Evolutionary conservation across 2,329 filamentous ascomycete species (phyloP), one percentile per base, ranked within the genome.

Genomic region (Aspergillus sclerotialis): DNA sequence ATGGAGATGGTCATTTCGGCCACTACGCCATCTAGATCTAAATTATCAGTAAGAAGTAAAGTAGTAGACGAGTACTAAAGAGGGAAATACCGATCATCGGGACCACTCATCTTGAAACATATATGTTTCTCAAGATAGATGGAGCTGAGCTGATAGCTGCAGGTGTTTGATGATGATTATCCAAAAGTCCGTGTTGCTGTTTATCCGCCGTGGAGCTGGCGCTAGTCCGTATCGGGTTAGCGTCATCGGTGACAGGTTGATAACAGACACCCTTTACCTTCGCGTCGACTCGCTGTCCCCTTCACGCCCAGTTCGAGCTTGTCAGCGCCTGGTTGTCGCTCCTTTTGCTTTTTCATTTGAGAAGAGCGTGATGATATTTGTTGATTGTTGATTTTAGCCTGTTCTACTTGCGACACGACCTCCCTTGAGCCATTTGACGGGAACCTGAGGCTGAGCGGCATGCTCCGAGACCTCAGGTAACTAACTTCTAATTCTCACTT

Each of bases 21-120:
- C 59, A 44, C 60, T 52, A 42, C 61, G 60, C 61, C 61, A 65
- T 54, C 60, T 65, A 32, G 23, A 31, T 29, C 26, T 32, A 37
- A 37, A 21, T 12, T n/a, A 29, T 12, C 28, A 26, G 5, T 5
- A 26, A 24, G n/a, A 27, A 23, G 32, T 5, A 17, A 12, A 32
- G 27, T 16, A 35, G 32, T 33, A 29, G 30, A 9, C 13, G 19
- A 25, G 8, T n/a, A 36, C 35, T 12, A 23, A 33, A 32, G 12
- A 27, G 28, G 10, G 31, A 19, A 16, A 26, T 26, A 40, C 43
- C 24, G 57, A 26, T 62, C 59, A 35, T 53, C 52, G 29, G 52
- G 44, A 26, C 55, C 58, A 43, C 58, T 61, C 60, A 63, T 63
- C 15, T 38, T 60, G 44, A 29, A 35, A 30, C 23, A 30, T 32